A percentile compares a stretch with the other conserved stretches of the same genome.
Evolutionary conservation across 257 asterid species (phyloP).

Genomic region (Fraxinus excelsior): DNA sequence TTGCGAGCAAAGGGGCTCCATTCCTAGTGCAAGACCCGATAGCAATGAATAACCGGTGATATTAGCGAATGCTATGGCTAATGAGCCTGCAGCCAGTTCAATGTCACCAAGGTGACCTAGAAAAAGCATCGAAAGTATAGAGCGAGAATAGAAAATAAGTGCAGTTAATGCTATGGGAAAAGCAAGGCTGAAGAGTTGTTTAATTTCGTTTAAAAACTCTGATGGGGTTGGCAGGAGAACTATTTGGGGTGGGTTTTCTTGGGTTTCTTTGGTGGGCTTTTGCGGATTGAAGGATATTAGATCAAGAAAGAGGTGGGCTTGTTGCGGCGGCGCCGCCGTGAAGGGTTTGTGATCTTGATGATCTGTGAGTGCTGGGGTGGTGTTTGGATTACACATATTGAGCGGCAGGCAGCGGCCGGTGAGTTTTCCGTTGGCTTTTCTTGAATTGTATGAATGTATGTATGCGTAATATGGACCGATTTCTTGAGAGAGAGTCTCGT

Average conservation of each 20-base stretch:
- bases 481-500: not conserved
- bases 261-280: slow-evolving; percentile 13
- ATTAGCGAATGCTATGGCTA: slow-evolving; percentile 82
- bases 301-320: slow-evolving; percentile 48
- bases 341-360: slow-evolving; percentile 14
- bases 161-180: slow-evolving; percentile 80
- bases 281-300: slow-evolving; percentile 39
- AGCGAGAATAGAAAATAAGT: slow-evolving; percentile 60
- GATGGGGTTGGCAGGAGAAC: slow-evolving; percentile 23
- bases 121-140: slow-evolving; percentile 73
- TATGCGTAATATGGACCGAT: not conserved
- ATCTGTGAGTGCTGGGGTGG: slow-evolving; percentile 35
- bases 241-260: not conserved
- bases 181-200: slow-evolving; percentile 51
- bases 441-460: not conserved
- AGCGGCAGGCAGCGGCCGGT: not conserved
- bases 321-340: slow-evolving; percentile 33
- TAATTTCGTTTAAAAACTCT: slow-evolving; percentile 44
- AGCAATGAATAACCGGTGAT: slow-evolving; percentile 71
- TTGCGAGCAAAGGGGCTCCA: slow-evolving; percentile 85
- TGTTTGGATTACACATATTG: slow-evolving; percentile 65
- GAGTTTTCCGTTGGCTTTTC: not conserved
- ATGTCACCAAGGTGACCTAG: slow-evolving; percentile 69
- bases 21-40: slow-evolving; percentile 72
- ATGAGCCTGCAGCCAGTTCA: slow-evolving; percentile 70